Evolutionary conservation across 2,329 filamentous ascomycete genomes (phyloP).

Genomic region (Alternaria triticina): DNA sequence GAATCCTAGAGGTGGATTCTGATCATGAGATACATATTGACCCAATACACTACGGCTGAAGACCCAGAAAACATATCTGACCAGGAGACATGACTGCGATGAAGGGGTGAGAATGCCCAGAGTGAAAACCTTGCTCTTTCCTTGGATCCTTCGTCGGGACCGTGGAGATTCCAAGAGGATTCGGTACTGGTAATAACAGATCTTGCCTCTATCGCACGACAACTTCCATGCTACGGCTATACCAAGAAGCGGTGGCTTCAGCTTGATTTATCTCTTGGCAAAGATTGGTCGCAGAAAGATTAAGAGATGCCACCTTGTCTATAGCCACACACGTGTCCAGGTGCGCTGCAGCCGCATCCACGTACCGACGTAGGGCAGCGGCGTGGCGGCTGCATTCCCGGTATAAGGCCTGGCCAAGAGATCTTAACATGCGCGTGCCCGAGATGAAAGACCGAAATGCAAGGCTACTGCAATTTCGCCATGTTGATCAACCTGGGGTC

Average conservation of each 20-base stretch:
- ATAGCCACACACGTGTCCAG: not conserved
- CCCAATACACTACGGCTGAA: not conserved
- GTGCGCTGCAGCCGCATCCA: not conserved
- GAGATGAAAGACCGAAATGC: constrained; percentile 1
- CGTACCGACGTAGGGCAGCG: constrained; percentile 4
- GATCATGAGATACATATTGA: not conserved
- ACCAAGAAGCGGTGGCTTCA: not conserved
- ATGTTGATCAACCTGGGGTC: constrained; percentile 11
- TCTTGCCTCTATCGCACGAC: not conserved
- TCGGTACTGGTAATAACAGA: not conserved
- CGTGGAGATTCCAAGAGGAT: not conserved
- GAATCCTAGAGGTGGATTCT: not conserved
- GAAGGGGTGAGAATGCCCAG: not conserved
- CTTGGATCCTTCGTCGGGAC: not conserved
- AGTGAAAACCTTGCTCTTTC: not conserved
- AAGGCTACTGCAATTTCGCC: constrained; percentile 9
- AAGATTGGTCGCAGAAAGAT: constrained; percentile 1
- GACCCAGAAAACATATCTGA: not conserved
- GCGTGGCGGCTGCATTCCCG: constrained; percentile 4
- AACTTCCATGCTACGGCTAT: not conserved
- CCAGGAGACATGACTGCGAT: not conserved
- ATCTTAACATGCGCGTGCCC: not conserved
- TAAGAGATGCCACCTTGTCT: constrained; percentile 2
- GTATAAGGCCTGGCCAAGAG: constrained; percentile 8
- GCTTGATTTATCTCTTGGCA: not conserved